Evolutionary conservation across 2,329 filamentous ascomycete genomes (phyloP).

Genomic region (Sphaerulina vaccinii): DNA sequence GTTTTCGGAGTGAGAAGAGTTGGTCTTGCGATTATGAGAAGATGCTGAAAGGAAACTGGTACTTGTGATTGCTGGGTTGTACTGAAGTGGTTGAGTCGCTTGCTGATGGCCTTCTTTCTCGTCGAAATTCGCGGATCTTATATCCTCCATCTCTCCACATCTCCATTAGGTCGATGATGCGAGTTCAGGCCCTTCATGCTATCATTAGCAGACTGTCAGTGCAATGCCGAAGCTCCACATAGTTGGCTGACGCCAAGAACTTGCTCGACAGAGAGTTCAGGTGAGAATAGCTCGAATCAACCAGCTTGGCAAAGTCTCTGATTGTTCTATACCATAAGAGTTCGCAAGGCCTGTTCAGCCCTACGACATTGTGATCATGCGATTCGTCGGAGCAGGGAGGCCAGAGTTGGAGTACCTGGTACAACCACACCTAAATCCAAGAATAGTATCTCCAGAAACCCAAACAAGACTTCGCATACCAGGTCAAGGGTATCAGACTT

Average conservation of each 20-base stretch:
- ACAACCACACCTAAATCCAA: no score
- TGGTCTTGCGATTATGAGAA: no score
- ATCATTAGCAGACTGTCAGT: slow-evolving; percentile 2
- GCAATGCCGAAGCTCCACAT: not conserved
- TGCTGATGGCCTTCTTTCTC: slow-evolving; percentile 3
- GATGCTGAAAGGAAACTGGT: not conserved
- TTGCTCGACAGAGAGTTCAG: not conserved
- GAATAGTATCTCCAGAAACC: no score
- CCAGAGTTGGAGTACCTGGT: no score
- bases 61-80: slow-evolving; percentile 3
- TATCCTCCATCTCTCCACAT: not conserved
- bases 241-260: not conserved
- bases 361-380: not conserved
- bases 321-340: not conserved
- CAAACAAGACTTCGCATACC: no score
- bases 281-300: slow-evolving; percentile 3
- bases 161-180: not conserved
- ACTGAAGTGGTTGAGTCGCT: slow-evolving; percentile 4
- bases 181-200: not conserved
- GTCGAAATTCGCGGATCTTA: not conserved
- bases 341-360: slow-evolving; percentile 1
- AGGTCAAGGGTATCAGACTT: no score
- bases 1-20: not conserved
- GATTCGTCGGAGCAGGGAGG: not conserved
- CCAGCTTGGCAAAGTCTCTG: not conserved